A percentile compares a stretch with the other conserved stretches of the same genome.
phyloP scores from a whole-genome alignment of 331 rosid species.

The Cydonia oblonga region DNA sequence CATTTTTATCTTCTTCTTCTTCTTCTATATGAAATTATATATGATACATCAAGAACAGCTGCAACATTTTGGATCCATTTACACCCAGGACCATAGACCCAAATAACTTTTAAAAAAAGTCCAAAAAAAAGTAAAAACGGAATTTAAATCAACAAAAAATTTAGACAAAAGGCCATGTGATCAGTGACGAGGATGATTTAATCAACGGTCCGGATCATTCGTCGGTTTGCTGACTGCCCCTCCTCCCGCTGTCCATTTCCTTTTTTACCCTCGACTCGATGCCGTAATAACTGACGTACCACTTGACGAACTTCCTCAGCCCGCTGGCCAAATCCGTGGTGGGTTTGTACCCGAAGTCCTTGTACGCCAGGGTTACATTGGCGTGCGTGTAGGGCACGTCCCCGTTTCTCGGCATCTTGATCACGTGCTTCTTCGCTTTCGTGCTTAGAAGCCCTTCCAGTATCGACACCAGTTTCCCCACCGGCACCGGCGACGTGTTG shows the following conservation, averaged over 20 bases:
- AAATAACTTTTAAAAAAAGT: slow-evolving; percentile 1
- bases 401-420: slow-evolving; percentile 87
- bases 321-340: slow-evolving; percentile 71
- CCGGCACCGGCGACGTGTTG: slow-evolving; percentile 91
- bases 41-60: slow-evolving; percentile 30
- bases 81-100: slow-evolving; percentile 27
- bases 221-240: slow-evolving; percentile 22
- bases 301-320: slow-evolving; percentile 79
- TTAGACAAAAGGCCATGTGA: slow-evolving; percentile 12
- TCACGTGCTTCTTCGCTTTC: slow-evolving; percentile 70
- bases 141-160: slow-evolving; percentile 4
- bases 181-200: background rate
- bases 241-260: slow-evolving; percentile 13
- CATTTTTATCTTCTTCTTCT: slow-evolving; percentile 7
- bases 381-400: slow-evolving; percentile 97
- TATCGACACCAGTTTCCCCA: slow-evolving; percentile 61
- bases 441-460: slow-evolving; percentile 39
- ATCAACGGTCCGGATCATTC: slow-evolving; percentile 68
- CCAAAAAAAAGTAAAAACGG: background rate
- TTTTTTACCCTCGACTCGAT: slow-evolving; percentile 49
- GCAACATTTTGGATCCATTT: slow-evolving; percentile 9
- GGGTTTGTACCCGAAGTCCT: slow-evolving; percentile 76
- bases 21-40: slow-evolving; percentile 31
- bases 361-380: slow-evolving; percentile 56
- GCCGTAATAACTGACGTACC: slow-evolving; percentile 88